phyloP scores from a whole-genome alignment of 805 yeast genomes.

The Monosporozyma servazzii region DNA sequence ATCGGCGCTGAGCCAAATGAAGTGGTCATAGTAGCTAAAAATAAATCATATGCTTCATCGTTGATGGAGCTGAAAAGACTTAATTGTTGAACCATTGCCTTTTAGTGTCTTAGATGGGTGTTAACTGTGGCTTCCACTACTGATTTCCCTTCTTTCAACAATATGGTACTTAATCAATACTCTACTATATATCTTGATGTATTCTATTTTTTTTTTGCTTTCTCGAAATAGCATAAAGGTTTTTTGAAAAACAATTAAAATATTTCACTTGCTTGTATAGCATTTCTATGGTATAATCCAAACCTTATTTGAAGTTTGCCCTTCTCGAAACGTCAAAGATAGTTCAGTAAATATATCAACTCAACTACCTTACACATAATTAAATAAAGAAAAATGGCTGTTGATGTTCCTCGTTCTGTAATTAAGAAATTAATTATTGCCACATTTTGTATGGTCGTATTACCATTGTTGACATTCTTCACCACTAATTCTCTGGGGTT shows the following conservation, averaged over 20 bases:
- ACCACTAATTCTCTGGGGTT: constrained; percentile 34
- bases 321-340: background rate
- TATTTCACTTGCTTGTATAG: background rate
- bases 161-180: background rate
- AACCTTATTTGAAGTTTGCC: background rate
- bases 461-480: constrained; percentile 61
- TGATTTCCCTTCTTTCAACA: background rate
- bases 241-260: background rate
- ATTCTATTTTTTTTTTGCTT: background rate
- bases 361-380: background rate
- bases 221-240: background rate
- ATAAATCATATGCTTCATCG: constrained; percentile 23
- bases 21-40: constrained; percentile 23
- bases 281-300: background rate
- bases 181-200: background rate
- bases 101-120: background rate
- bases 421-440: constrained; percentile 59
- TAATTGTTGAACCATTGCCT: constrained; percentile 27
- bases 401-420: constrained; percentile 42
- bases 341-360: background rate
- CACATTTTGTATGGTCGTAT: constrained; percentile 66
- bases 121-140: no score
- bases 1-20: constrained; percentile 26
- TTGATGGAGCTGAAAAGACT: constrained; percentile 23
- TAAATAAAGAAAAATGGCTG: constrained; percentile 23